phyloP scores from a whole-genome alignment of 345 rosid genomes.

The Hevea brasiliensis region DNA sequence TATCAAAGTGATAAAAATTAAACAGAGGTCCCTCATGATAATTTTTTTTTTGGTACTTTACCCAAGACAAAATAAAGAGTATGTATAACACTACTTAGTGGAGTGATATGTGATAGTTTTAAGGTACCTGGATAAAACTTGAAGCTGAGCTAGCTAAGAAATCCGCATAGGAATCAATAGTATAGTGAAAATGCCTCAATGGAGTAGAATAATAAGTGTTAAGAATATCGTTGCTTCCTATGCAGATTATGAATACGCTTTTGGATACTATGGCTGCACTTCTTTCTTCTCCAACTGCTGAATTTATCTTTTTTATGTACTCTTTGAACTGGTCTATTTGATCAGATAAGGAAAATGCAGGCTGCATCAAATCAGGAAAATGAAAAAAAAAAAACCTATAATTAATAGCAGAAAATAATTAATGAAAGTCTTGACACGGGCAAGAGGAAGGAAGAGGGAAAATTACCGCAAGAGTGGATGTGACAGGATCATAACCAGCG shows the following conservation, averaged over 20 bases:
- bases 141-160: conserved; percentile 19
- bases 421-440: too few relatives aligned
- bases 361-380: conserved; percentile 21
- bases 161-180: conserved; percentile 34
- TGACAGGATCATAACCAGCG: conserved; percentile 42
- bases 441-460: background rate
- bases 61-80: too few relatives aligned
- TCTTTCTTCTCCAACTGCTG: conserved; percentile 32
- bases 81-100: too few relatives aligned
- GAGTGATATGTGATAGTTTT: too few relatives aligned
- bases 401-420: too few relatives aligned
- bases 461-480: conserved; percentile 29
- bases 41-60: too few relatives aligned
- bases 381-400: background rate
- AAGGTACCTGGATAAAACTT: conserved; percentile 28
- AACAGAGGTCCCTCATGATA: too few relatives aligned
- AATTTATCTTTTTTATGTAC: conserved; percentile 25
- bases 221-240: conserved; percentile 36
- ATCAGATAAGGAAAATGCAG: conserved; percentile 44
- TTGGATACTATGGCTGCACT: conserved; percentile 17
- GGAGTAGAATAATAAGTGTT: conserved; percentile 21
- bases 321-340: conserved; percentile 46
- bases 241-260: conserved; percentile 19
- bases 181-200: background rate
- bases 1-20: too few relatives aligned